These are phyloP conservation scores for Diaporthe velutina DNA, from an alignment of 2,329 filamentous ascomycete genomes.

Conservation along the genomic window DNA sequence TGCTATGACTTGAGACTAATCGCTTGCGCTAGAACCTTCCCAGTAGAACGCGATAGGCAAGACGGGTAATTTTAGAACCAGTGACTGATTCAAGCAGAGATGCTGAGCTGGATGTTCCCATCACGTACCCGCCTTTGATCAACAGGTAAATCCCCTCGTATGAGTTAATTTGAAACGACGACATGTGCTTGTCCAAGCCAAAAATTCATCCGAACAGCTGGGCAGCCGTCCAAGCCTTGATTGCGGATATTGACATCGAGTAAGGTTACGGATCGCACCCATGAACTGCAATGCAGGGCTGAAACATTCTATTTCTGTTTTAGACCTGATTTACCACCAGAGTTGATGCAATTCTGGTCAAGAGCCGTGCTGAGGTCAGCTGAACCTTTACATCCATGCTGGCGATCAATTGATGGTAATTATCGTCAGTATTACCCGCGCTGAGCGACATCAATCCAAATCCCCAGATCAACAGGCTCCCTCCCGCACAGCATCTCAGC, in stretches of 20 bases:
- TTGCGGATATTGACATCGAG: not conserved
- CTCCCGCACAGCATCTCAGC: not conserved
- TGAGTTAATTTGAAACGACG: not conserved
- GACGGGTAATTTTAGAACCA: not conserved
- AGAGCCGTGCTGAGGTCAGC: not conserved
- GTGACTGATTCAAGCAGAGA: not conserved
- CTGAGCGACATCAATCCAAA: too few species aligned
- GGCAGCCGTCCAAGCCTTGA: not conserved
- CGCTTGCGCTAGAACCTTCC: not conserved
- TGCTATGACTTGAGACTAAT: not conserved
- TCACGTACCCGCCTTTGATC: not conserved
- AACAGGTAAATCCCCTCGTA: not conserved
- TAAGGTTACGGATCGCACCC: not conserved
- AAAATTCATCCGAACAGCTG: not conserved
- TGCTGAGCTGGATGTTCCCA: not conserved
- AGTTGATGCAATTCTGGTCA: not conserved
- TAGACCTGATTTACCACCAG: not conserved
- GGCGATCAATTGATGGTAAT: too few species aligned
- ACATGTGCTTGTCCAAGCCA: not conserved
- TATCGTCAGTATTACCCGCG: not conserved
- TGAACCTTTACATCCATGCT: not conserved
- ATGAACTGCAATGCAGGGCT: not conserved
- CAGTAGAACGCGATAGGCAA: not conserved
- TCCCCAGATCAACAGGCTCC: not conserved
- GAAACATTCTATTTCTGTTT: slow-evolving; percentile 15